phyloP scores from a whole-genome alignment of 2,329 filamentous ascomycete genomes.

The Neonectria punicea region DNA sequence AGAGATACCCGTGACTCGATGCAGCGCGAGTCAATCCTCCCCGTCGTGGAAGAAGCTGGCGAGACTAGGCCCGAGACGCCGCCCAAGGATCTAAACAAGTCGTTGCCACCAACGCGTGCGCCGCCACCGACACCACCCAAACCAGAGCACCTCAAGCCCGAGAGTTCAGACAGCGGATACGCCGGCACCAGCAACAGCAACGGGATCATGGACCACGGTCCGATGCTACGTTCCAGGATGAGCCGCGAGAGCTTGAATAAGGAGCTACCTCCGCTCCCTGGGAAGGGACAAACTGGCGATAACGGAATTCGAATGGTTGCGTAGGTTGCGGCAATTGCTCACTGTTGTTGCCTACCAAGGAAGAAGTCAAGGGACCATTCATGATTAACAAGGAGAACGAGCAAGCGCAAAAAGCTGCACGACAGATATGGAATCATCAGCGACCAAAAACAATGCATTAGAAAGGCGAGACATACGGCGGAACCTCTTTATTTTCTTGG shows the following conservation, averaged over 20 bases:
- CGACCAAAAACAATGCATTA: conserved; percentile 43
- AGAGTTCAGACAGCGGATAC: conserved; percentile 61
- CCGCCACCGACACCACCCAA: conserved; percentile 52
- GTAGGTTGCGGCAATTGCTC: conserved; percentile 43
- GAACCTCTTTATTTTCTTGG: conserved; percentile 32
- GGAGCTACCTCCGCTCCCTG: conserved; percentile 66
- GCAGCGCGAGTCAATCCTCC: conserved; percentile 69
- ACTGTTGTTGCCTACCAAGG: conserved; percentile 36
- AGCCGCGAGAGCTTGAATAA: conserved; percentile 70
- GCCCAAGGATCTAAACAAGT: conserved; percentile 48
- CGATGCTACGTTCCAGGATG: conserved; percentile 51
- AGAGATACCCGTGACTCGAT: conserved; percentile 64
- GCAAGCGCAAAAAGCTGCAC: conserved; percentile 36
- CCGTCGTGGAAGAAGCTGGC: conserved; percentile 90
- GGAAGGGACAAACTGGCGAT: conserved; percentile 42
- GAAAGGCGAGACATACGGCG: conserved; percentile 42
- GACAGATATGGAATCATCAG: conserved; percentile 40
- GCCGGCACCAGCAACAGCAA: conserved; percentile 50
- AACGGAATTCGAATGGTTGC: conserved; percentile 46
- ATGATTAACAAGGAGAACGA: conserved; percentile 41
- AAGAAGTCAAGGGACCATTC: conserved; percentile 28
- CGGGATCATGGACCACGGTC: conserved; percentile 39
- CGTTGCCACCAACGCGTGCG: conserved; percentile 57
- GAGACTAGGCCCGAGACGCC: conserved; percentile 60
- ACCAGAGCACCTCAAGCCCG: conserved; percentile 50